Evolutionary conservation across 2,329 filamentous ascomycete genomes (phyloP).

Genomic region (Aureobasidium sp.): DNA sequence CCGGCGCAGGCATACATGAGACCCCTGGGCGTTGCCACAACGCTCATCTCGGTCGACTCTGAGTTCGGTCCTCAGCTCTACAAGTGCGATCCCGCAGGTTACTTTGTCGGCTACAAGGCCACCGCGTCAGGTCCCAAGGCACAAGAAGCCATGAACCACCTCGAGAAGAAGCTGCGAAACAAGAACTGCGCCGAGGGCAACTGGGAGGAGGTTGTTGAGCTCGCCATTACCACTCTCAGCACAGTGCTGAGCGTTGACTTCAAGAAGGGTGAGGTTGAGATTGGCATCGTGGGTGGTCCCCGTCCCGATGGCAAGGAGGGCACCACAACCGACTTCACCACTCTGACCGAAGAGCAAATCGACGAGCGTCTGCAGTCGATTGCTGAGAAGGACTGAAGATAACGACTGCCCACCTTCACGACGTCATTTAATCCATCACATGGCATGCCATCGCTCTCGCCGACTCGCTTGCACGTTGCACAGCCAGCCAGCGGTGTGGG

Average conservation of each 20-base stretch:
- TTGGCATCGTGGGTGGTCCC: conserved; percentile 91
- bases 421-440: conserved; percentile 9
- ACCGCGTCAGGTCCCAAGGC: conserved; percentile 96
- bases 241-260: conserved; percentile 97
- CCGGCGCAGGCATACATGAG: conserved; percentile 80
- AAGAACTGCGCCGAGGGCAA: conserved; percentile 86
- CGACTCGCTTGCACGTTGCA: background rate
- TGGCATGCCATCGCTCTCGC: conserved; percentile 10
- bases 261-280: conserved; percentile 98
- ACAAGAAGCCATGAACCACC: conserved; percentile 94
- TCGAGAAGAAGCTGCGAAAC: conserved; percentile 99
- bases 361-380: conserved; percentile 97
- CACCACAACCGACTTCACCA: conserved; percentile 70
- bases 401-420: conserved; percentile 5
- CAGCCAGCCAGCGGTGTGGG: background rate
- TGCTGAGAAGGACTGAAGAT: conserved; percentile 85
- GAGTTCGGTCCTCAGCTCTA: conserved; percentile 91
- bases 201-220: conserved; percentile 97
- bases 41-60: conserved; percentile 85
- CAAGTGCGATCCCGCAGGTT: conserved; percentile 97
- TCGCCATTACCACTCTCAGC: conserved; percentile 91
- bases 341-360: conserved; percentile 93
- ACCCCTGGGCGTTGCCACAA: conserved; percentile 90
- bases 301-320: conserved; percentile 74
- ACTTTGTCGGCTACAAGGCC: conserved; percentile 97